Evolutionary conservation across 148 eudicot genomes (phyloP).

Genomic region (Pharnaceum exiguum): DNA sequence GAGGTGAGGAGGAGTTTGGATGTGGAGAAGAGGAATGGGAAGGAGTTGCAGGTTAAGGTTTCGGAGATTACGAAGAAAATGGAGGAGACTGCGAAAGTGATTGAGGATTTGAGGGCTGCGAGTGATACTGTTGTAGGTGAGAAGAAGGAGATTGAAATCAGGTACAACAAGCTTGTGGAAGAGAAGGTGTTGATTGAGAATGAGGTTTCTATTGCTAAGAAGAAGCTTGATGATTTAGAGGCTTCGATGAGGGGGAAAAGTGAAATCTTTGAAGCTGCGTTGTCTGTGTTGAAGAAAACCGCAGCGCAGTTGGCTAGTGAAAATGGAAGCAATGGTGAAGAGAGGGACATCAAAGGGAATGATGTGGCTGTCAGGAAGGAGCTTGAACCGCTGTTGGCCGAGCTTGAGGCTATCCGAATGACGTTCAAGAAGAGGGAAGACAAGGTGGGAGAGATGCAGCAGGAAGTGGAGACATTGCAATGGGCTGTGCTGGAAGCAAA

Average conservation of each 20-base stretch:
- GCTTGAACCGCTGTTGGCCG: slow-evolving; percentile 28
- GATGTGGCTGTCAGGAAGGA: slow-evolving; percentile 33
- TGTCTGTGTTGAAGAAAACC: slow-evolving; percentile 42
- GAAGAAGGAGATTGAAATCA: slow-evolving; percentile 47
- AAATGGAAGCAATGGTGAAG: slow-evolving; percentile 9
- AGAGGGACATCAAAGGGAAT: neutral
- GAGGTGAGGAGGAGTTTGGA: slow-evolving; percentile 27
- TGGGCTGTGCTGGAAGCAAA: slow-evolving; percentile 37
- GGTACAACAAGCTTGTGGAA: slow-evolving; percentile 18
- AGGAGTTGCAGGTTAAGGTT: slow-evolving; percentile 30
- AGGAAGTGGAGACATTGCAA: slow-evolving; percentile 45
- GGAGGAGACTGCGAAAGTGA: slow-evolving; percentile 29
- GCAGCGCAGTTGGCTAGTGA: slow-evolving; percentile 20
- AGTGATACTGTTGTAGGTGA: slow-evolving; percentile 24
- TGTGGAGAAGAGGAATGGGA: slow-evolving; percentile 42
- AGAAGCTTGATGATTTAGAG: slow-evolving; percentile 27
- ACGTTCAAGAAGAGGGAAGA: slow-evolving; percentile 46
- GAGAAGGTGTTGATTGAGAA: slow-evolving; percentile 35
- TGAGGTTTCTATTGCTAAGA: slow-evolving; percentile 18
- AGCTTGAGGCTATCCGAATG: slow-evolving; percentile 46
- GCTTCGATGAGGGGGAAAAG: slow-evolving; percentile 26
- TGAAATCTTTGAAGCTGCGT: slow-evolving; percentile 26
- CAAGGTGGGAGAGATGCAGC: slow-evolving; percentile 51
- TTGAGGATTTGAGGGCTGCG: slow-evolving; percentile 31
- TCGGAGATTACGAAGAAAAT: slow-evolving; percentile 33